These are phyloP conservation scores for Penicillium concentricum DNA, from an alignment of 2,329 filamentous ascomycete genomes.

Conservation along the genomic window DNA sequence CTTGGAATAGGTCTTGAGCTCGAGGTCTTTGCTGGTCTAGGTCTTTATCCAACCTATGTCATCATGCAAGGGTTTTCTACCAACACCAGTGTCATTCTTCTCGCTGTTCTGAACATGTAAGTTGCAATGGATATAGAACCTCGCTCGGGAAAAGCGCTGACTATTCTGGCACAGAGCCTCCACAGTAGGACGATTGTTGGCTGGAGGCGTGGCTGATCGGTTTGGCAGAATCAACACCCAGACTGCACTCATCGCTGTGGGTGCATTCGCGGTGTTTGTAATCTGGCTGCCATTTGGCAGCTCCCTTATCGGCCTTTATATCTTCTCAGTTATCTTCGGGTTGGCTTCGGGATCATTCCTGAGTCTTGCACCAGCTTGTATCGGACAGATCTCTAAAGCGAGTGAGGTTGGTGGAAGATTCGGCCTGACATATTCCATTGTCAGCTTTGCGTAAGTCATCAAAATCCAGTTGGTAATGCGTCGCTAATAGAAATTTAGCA, in stretches of 20 bases:
- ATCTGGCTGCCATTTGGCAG: conserved; percentile 49
- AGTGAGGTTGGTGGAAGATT: conserved; percentile 50
- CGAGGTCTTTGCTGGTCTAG: conserved; percentile 31
- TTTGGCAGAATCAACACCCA: conserved; percentile 49
- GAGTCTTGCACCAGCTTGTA: conserved; percentile 46
- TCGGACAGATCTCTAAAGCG: conserved; percentile 49
- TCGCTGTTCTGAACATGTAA: conserved; percentile 39
- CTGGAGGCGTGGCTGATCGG: conserved; percentile 46
- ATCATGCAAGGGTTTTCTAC: conserved; percentile 30
- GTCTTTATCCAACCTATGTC: conserved; percentile 31
- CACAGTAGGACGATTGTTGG: conserved; percentile 46
- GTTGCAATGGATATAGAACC: background rate
- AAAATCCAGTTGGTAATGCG: background rate
- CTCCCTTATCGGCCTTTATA: conserved; percentile 21
- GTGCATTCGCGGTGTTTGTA: conserved; percentile 41
- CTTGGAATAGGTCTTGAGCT: conserved; percentile 29
- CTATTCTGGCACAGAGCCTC: conserved; percentile 31
- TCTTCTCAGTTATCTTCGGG: conserved; percentile 45
- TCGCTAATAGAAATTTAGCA: conserved; percentile 17
- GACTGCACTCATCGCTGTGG: conserved; percentile 34
- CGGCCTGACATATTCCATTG: conserved; percentile 52
- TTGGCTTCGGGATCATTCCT: conserved; percentile 51
- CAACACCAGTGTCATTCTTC: conserved; percentile 35
- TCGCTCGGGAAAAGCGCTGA: background rate
- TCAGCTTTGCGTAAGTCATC: conserved; percentile 44